Conservation (phyloP, 306 rosid species). For the Cyclanthera cordifolia region DNA sequence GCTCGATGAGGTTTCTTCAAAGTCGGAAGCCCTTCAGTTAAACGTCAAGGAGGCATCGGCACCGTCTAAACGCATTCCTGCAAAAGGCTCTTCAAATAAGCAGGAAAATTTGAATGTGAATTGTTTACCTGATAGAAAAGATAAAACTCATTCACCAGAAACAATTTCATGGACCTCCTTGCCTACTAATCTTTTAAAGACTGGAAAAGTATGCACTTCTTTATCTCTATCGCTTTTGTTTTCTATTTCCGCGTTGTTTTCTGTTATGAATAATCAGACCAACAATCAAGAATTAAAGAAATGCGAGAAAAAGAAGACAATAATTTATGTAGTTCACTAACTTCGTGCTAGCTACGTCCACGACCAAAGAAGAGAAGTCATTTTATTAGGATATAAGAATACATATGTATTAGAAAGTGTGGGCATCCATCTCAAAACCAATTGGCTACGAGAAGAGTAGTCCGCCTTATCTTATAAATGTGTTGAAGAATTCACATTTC, state of each 20-base stretch:
- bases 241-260: neutral
- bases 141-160: constrained; percentile 30
- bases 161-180: constrained; percentile 49
- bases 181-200: constrained; percentile 53
- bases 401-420: no score
- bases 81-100: constrained; percentile 31
- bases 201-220: constrained; percentile 50
- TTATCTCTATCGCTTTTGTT: neutral
- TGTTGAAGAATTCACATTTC: no score
- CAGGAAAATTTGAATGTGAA: constrained; percentile 48
- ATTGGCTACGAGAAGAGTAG: no score
- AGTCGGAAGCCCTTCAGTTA: constrained; percentile 29
- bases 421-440: no score
- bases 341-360: no score
- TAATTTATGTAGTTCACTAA: no score
- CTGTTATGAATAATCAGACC: no score
- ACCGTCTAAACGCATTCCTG: constrained; percentile 31
- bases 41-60: constrained; percentile 29
- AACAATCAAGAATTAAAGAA: no score
- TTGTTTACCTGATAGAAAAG: constrained; percentile 29
- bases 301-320: no score
- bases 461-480: no score
- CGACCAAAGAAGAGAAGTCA: no score
- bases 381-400: no score
- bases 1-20: constrained; percentile 35